A percentile compares a stretch with the other conserved stretches of the same genome.
Conservation (phyloP, 1,284 basidiomycete genomes). For the Boletellus deceptivus region DNA sequence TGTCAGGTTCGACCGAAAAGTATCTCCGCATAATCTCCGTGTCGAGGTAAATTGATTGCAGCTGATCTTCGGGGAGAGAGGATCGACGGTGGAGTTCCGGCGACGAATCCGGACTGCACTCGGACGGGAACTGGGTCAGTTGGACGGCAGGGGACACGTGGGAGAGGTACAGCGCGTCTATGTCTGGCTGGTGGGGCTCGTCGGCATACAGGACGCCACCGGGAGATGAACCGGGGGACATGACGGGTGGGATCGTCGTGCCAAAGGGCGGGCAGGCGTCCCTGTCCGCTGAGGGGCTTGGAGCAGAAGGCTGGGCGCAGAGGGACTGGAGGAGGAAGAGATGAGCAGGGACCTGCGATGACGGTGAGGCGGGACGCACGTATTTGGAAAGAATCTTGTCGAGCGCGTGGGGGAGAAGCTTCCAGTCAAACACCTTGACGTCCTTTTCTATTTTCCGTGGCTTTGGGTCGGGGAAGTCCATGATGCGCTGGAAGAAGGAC, state of each 20-base stretch:
- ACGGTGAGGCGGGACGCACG: constrained; percentile 50
- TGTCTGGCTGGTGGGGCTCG: constrained; percentile 18
- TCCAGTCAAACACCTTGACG: constrained; percentile 97
- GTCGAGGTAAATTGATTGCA: constrained; percentile 27
- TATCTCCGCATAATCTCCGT: constrained; percentile 23
- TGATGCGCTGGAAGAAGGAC: constrained; percentile 90
- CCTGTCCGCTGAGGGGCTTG: constrained; percentile 8
- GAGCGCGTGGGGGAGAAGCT: constrained; percentile 73
- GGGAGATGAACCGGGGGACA: neutral
- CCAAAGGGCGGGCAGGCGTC: constrained; percentile 2
- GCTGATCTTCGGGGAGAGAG: constrained; percentile 25
- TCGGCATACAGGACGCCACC: too few species aligned
- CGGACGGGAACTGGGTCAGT: constrained; percentile 17
- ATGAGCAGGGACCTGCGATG: neutral
- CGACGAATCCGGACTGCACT: constrained; percentile 12
- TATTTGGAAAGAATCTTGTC: constrained; percentile 96
- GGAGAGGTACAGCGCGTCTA: constrained; percentile 23
- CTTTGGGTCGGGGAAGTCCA: constrained; percentile 93
- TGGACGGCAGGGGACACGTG: constrained; percentile 22
- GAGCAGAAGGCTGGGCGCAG: constrained; percentile 30
- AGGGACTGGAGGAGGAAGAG: constrained; percentile 39
- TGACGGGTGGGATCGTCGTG: too few species aligned
- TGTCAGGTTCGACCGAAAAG: constrained; percentile 17
- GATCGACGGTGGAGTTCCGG: constrained; percentile 16
- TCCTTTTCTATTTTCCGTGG: constrained; percentile 98